Base-by-base conservation (phyloP, 495 filamentous ascomycete species). In the Neurospora sp. region DNA sequence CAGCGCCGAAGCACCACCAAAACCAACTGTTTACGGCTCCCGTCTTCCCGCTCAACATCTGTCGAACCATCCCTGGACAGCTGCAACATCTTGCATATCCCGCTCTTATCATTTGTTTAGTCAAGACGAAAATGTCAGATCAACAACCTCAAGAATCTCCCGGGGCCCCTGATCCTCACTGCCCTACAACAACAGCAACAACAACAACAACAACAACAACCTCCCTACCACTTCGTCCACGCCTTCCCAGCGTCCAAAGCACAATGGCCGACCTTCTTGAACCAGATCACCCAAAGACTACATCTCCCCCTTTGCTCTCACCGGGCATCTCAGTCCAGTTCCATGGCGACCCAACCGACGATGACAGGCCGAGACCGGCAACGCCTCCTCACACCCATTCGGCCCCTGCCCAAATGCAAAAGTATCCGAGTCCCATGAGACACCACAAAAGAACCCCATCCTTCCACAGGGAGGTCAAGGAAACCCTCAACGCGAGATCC, bases 401-500 rank as follows among this genome's bases (percentile, higher is more conserved):
- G 77, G 81, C 83, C 20, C 83, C 82, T 27, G 72, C 83, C 40
- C 73, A 77, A 65, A 75, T 80, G 61, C 81, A 82, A 40, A 75
- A 74, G 18, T 84, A 82, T 72, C 87, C 91, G 72, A 93, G 89
- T 73, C 92, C 91, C 4, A 84, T 91, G 72, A 86, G 93, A 76
- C 93, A 97, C 74, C 92, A 95, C 76, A 88, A 83, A 73, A 87
- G 93, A 48, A 89, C 91, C 39, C 89, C 89, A 3, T 93, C 92
- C 73, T 85, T 86, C 39, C 87, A 91, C 77, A 88, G 89, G 79
- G 87, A 89, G 74, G 89, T 94, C 76, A 94, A 94, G 89, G 95
- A 98, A 89, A 98, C 96, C 4, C 88, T 97, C 71, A 91, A 98
- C 84, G 96, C 96, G 61, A 89, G 88, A 70, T 93, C 93, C 45